Evolutionary conservation across 2,329 filamentous ascomycete genomes (phyloP), one percentile per base, ranked within the genome.

Genomic region (Dothistroma pini): DNA sequence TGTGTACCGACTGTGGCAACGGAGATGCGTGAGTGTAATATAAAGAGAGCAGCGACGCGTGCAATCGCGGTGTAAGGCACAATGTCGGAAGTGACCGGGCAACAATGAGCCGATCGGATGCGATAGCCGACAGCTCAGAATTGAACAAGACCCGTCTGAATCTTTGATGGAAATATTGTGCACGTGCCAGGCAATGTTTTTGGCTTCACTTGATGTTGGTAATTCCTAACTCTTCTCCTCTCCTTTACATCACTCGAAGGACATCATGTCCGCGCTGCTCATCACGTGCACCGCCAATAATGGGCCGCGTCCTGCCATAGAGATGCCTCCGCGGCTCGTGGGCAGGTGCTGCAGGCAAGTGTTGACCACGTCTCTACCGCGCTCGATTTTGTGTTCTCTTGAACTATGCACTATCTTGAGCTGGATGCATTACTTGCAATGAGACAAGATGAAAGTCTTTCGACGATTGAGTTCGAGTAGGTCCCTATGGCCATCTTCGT

Each of bases 381-480:
- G 69, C 69, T 71, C 69, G 69, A 61, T 71, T 67, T 71, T 58
- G 62, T 59, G 57, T 47, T 35, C 16, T 49, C 47, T 50, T 63
- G 47, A 68, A 38, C 35, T 11, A 44, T 44, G 41, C 61, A 69
- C 34, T 67, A 70, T 70, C 69, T 71, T 68, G 69, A 70, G 69
- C 69, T 68, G 69, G 69, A 61, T 64, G 53, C 63, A 58, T 64
- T 59, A 32, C n/a, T 50, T 29, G 55, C 60, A 57, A 64, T 54
- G 67, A 69, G 69, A 70, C 69, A 59, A 71, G 63, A 70, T 58
- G 47, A 57, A 70, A 54, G 11, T 11, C n/a, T 12, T 54, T 65
- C 69, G 70, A 61, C 69, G 65, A 63, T 72, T 72, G 70, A 72
- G 70, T 72, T 70, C 69, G 69, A 55, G 63, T 57, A 50, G 55